Base-by-base conservation (phyloP, 805 yeast species). In the Maudiozyma saulgeensis region DNA sequence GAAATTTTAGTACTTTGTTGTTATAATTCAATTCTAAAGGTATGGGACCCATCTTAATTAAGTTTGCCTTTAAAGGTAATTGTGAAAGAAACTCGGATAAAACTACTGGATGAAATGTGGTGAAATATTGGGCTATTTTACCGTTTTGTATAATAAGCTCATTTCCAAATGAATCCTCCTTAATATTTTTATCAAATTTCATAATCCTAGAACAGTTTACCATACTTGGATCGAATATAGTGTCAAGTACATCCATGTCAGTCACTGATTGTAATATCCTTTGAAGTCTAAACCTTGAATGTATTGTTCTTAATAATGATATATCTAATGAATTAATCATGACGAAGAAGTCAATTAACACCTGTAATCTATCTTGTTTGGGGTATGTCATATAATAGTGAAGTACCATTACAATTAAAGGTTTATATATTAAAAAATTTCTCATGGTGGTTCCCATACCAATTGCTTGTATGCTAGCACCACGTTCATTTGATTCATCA, bases 381-480 rank as follows among this genome's bases (percentile, higher is more conserved):
- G 57, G 56, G 23, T 55, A 58, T 0, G 50, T 39, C 53, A 68
- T 58, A 44, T 65, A 67, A 4, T 46, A 45, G 25, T 62, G 81
- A 42, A 82, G 68, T 5, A 81, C 71, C 35, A 79, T 71, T 43
- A 78, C 62, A 40, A 83, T 59, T 47, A 82, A 56, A 7, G 87
- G 87, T 57, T 77, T 78, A 65, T 81, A 80, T 38, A 75, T 73
- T 50, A 74, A 74, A 61, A 80, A 79, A 58, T 71, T 78, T 35
- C 73, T 63, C 46, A 78, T 64, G 13, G 71, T 68, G 2, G 88
- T 80, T 1, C 82, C 74, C 9, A 84, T 64, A 6, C 84, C 77
- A 49, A 84, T 67, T 2, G 86, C 70, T 57, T 77, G 78, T 49
- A 84, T 80, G 16, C 68, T 66, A 2, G 81, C 77, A 1, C 89